A percentile compares a stretch with the other conserved stretches of the same genome.
Conservation (phyloP, 345 rosid genomes). For the Eucalyptus regnans region DNA sequence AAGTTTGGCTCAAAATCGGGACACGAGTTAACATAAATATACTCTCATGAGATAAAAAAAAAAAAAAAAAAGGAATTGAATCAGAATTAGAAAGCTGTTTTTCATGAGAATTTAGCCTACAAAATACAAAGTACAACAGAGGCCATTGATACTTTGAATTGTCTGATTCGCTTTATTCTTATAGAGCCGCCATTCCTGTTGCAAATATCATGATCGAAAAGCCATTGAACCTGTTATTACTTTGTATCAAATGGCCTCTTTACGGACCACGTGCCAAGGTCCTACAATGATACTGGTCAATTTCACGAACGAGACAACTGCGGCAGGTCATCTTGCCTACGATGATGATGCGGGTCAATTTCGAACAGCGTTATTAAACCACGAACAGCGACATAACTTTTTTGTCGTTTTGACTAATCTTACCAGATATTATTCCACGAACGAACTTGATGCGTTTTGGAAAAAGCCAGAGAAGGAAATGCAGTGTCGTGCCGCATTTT, state of each 20-base stretch:
- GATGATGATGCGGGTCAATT: neutral
- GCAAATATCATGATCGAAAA: neutral
- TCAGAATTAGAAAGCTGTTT: neutral
- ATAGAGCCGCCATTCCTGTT: neutral
- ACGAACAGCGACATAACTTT: neutral
- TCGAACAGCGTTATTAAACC: neutral
- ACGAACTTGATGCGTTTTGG: neutral
- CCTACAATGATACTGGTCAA: neutral
- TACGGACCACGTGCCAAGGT: neutral
- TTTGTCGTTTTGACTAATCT: neutral
- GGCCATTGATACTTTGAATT: neutral
- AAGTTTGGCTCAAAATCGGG: neutral
- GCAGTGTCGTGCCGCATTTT: neutral
- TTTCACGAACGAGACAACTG: neutral
- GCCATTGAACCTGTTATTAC: neutral
- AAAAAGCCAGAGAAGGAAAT: neutral
- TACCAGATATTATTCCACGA: neutral
- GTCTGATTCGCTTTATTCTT: neutral
- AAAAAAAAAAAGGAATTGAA: neutral
- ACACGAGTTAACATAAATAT: neutral
- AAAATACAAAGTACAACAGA: neutral
- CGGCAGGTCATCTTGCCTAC: neutral
- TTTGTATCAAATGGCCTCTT: neutral
- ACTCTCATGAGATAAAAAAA: neutral
- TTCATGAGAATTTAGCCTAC: neutral